Evolutionary conservation across 805 yeast species (phyloP).

Genomic region (Metschnikowia sp.): DNA sequence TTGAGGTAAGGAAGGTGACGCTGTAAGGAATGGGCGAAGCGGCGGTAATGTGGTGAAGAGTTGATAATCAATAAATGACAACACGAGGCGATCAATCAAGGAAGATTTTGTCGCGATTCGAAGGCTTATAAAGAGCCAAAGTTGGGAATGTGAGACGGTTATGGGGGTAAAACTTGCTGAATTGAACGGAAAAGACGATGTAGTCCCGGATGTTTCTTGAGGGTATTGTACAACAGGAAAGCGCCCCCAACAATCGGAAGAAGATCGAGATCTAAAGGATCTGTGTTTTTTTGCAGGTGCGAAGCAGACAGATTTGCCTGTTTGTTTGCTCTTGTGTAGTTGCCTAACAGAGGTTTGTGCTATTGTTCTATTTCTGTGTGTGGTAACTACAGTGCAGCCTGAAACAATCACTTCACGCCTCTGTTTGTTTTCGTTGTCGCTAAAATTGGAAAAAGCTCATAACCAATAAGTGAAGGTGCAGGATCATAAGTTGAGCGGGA

Average conservation of each 20-base stretch:
- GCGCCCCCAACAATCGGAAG: too few species aligned
- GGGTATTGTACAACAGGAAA: not conserved
- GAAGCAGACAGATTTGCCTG: not conserved
- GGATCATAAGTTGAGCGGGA: not conserved
- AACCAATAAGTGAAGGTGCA: not conserved
- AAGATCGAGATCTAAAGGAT: not conserved
- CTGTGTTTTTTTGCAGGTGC: not conserved
- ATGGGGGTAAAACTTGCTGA: too few species aligned
- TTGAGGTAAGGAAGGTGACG: too few species aligned
- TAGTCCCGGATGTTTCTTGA: not conserved
- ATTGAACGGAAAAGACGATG: not conserved
- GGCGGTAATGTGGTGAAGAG: too few species aligned
- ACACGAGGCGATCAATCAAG: too few species aligned
- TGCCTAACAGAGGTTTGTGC: not conserved
- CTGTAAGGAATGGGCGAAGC: too few species aligned
- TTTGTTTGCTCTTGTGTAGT: too few species aligned
- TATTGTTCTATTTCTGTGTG: not conserved
- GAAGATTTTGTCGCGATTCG: too few species aligned
- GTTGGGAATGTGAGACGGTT: too few species aligned
- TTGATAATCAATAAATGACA: too few species aligned
- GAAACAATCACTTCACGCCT: constrained; percentile 2
- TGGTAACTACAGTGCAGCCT: constrained; percentile 5
- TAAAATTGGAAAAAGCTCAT: constrained; percentile 1
- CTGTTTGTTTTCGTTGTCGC: constrained; percentile 8
- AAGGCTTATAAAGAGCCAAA: too few species aligned